Evolutionary conservation across 495 filamentous ascomycete genomes (phyloP), one percentile per base, ranked within the genome.

Genomic region (Annulohypoxylon moriforme): DNA sequence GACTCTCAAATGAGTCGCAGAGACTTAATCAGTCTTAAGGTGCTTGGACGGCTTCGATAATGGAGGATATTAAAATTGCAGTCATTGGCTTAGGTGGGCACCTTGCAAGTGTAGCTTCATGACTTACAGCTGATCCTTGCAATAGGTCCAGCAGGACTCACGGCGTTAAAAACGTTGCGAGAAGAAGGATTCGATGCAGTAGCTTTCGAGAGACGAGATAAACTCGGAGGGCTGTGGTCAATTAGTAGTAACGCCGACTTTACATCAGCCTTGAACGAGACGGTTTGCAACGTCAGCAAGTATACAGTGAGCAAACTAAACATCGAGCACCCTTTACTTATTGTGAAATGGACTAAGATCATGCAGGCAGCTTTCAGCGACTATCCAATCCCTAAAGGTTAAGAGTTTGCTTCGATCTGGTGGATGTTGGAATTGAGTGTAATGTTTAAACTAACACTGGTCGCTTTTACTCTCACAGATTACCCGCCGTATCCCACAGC

Each of bases 201-300:
- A 20, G 62, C 42, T 0, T 74, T 67, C n/a, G 75, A 76, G 50
- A 65, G 65, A 40, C 56, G 70, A 63, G 55, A 76, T 24, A 46
- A 47, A 31, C 46, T 71, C 34, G 67, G 73, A 6, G 69, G 75
- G n/a, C 53, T 77, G 2, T 77, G 68, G 71, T 64, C 60, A 27
- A 67, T 64, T 11, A 67, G 46, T 27, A 22, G n/a, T 0, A 47
- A 65, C 24, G 22, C 52, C 7, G 27, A 29, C 9, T 67, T 58
- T 20, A 71, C 72, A 14, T 74, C 67, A 1, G 38, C 40, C 11
- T 36, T 74, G 44, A 8, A 71, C 10, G 72, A 58, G 50, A 71
- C 62, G 31, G 36, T 59, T 18, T 60, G 72, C 22, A 74, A 74
- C 36, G 58, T 67, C 33, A 74, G 63, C 59, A 68, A 64, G 22